Evolutionary conservation across 768 basidiomycete genomes (phyloP), one percentile per base, ranked within the genome.

Genomic region (Amanita polypyramis): DNA sequence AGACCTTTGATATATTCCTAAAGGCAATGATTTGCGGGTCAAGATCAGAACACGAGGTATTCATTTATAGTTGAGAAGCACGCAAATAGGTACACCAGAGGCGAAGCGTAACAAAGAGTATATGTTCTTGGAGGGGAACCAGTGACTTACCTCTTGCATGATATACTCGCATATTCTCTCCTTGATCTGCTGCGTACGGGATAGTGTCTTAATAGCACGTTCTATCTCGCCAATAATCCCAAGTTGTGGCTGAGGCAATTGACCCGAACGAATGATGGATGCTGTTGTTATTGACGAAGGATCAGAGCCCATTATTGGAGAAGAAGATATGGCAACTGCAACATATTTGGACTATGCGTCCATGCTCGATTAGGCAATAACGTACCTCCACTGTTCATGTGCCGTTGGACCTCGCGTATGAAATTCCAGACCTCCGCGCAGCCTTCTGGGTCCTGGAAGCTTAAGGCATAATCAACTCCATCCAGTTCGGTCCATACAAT

Each of bases 401-500:
- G 91, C 51, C 80, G 75, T 63, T 93, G 90, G 27, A 97, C 90
- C 59, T 95, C 90, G 52, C 77, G 68, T 56, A 99, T 95, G 63
- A 97, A 99, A 57, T 85, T 87, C 95, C 96, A 99, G 42, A 98
- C 89, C 69, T 98, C 93, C 27, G 82, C 75, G 56, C 95, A 99
- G 25, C 94, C 96, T 52, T 92, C 89, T 0, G 89, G 79, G 56
- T 97, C 95, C 60, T 97, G 95, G 57, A 99, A 99, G 57, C 92
- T 95, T 45, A 99, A 72, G 2, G 95, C 95, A 60, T 96, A 94
- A 64, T 99, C 96, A 32, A 86, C 80, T 23, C 90, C 89, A 53
- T 89, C 85, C 1, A 90, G 87, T 62, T 98, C 95, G 3, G 95
- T 98, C 96, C 96, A 99, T 15, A 97, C 95, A 56, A 99, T 97